A percentile compares a stretch with the other conserved stretches of the same genome.
phyloP scores from a whole-genome alignment of 768 basidiomycete species.

The Podaxis sp. region DNA sequence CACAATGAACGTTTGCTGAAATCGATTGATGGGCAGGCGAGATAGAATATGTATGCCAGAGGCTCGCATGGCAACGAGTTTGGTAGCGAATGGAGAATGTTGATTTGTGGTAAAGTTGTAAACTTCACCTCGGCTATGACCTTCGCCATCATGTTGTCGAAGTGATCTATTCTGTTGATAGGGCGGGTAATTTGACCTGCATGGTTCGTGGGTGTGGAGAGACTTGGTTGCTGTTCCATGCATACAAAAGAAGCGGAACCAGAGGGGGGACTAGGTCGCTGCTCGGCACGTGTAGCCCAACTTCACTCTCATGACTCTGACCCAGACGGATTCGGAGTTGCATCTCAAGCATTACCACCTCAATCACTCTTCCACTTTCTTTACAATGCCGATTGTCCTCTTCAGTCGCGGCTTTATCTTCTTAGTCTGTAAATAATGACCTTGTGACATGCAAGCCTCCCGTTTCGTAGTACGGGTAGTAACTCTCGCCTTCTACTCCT shows the following conservation, averaged over 20 bases:
- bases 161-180: neutral
- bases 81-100: neutral
- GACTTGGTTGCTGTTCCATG: neutral
- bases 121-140: neutral
- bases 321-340: too few relatives aligned
- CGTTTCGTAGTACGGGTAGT: too few relatives aligned
- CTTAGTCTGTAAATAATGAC: too few relatives aligned
- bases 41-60: neutral
- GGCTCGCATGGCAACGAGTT: neutral
- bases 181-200: neutral
- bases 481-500: too few relatives aligned
- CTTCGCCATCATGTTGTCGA: neutral
- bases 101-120: neutral
- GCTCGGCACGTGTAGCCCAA: neutral
- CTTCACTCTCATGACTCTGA: too few relatives aligned
- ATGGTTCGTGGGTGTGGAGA: too few relatives aligned
- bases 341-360: too few relatives aligned
- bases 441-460: too few relatives aligned
- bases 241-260: neutral
- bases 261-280: neutral
- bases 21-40: slow-evolving; percentile 13
- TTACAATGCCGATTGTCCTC: too few relatives aligned
- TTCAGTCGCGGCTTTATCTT: too few relatives aligned
- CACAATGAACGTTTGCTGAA: neutral
- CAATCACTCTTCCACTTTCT: too few relatives aligned